Conservation (phyloP, 140 eudicot genomes). For the Oenanthe javanica region DNA sequence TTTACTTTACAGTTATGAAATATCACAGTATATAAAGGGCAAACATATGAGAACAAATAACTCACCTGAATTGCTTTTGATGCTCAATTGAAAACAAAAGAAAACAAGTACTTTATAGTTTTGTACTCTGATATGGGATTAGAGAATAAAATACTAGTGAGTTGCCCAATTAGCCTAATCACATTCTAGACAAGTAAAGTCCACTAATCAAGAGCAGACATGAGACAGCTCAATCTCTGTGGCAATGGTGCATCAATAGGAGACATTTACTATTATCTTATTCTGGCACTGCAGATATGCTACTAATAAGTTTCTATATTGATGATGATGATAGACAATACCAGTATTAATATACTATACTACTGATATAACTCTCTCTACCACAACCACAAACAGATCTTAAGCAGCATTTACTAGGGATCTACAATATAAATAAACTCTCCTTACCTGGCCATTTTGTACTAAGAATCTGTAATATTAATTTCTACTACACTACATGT, state of each 20-base stretch:
- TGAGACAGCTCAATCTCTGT: constrained; percentile 41
- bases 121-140: neutral
- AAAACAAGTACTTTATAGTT: neutral
- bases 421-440: constrained; percentile 9
- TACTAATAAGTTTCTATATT: constrained; percentile 9
- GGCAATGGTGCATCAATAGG: constrained; percentile 31
- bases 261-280: constrained; percentile 20
- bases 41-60: neutral
- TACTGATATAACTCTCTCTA: neutral
- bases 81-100: neutral
- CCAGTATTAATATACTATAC: neutral
- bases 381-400: constrained; percentile 19
- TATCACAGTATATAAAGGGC: no score
- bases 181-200: constrained; percentile 25
- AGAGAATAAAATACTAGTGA: constrained; percentile 19
- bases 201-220: constrained; percentile 41
- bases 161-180: constrained; percentile 27
- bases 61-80: neutral
- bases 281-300: constrained; percentile 1
- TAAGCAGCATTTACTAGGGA: constrained; percentile 23
- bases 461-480: constrained; percentile 8
- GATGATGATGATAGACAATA: neutral
- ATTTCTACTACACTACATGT: neutral
- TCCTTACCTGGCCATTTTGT: constrained; percentile 24
- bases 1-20: no score